Evolutionary conservation across 108 stramenopile genomes (phyloP).

Genomic region (Nitzschia sp.): DNA sequence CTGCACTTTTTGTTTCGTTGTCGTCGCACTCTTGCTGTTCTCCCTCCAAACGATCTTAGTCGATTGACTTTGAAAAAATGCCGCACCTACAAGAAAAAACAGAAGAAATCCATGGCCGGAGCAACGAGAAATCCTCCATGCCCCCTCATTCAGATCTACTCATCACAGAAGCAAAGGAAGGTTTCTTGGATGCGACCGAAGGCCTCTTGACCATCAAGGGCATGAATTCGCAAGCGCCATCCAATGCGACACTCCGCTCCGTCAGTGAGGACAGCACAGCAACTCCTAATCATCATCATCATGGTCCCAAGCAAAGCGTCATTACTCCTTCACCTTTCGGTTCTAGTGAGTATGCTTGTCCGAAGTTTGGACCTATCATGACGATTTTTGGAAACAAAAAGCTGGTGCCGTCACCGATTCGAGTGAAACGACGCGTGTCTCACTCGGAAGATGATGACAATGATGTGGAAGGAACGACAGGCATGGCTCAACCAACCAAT

Average conservation of each 20-base stretch:
- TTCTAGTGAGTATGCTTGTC: neutral
- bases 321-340: conserved; percentile 21
- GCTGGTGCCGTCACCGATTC: conserved; percentile 21
- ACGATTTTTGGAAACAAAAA: conserved; percentile 23
- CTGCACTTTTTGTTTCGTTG: no score
- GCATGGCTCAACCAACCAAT: conserved; percentile 1
- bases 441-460: conserved; percentile 23
- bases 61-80: conserved; percentile 3
- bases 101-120: neutral
- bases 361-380: conserved; percentile 11
- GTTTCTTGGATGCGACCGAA: conserved; percentile 5
- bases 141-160: neutral
- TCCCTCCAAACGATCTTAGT: no score
- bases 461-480: neutral
- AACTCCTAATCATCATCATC: neutral
- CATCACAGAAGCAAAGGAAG: conserved; percentile 16
- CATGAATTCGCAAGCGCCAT: neutral
- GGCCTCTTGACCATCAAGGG: conserved; percentile 4
- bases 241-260: neutral
- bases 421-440: conserved; percentile 27
- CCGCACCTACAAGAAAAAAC: conserved; percentile 20
- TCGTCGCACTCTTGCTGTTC: no score
- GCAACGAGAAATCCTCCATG: neutral
- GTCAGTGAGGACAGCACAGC: neutral
- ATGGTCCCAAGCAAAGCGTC: conserved; percentile 10